phyloP scores from a whole-genome alignment of 345 rosid species.

The Mallotus nudiflorus region DNA sequence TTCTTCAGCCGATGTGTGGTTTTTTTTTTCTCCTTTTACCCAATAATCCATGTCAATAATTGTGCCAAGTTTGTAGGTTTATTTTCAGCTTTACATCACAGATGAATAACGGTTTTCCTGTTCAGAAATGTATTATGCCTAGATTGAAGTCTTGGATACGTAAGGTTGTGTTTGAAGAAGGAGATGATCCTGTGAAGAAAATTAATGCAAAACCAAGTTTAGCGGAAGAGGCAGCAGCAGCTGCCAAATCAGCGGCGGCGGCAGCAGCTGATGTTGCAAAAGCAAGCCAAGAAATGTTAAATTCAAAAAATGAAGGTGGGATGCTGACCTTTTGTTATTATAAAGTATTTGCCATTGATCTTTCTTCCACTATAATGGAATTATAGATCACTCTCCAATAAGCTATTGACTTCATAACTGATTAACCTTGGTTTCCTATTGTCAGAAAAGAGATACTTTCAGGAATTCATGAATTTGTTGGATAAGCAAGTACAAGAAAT shows the following conservation, averaged over 20 bases:
- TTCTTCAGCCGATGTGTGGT: not conserved
- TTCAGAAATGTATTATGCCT: constrained; percentile 75
- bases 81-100: constrained; percentile 5
- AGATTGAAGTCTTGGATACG: constrained; percentile 89
- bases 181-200: constrained; percentile 49
- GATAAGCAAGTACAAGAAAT: constrained; percentile 81
- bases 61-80: not conserved
- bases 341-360: not conserved
- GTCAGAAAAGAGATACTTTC: constrained; percentile 68
- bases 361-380: constrained; percentile 12
- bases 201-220: constrained; percentile 58
- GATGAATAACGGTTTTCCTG: constrained; percentile 29
- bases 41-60: not conserved
- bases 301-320: constrained; percentile 63
- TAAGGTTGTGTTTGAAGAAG: constrained; percentile 72
- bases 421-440: constrained; percentile 23
- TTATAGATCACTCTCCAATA: constrained; percentile 1
- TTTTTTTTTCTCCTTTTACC: constrained; percentile 8
- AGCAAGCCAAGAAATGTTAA: constrained; percentile 83
- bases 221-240: constrained; percentile 91
- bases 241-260: constrained; percentile 87
- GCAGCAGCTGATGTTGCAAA: constrained; percentile 92
- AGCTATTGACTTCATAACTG: not conserved
- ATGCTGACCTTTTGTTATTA: not conserved
- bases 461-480: constrained; percentile 58